phyloP scores from a whole-genome alignment of 2,329 filamentous ascomycete species.

The Phaeosphaeriaceae sp. region DNA sequence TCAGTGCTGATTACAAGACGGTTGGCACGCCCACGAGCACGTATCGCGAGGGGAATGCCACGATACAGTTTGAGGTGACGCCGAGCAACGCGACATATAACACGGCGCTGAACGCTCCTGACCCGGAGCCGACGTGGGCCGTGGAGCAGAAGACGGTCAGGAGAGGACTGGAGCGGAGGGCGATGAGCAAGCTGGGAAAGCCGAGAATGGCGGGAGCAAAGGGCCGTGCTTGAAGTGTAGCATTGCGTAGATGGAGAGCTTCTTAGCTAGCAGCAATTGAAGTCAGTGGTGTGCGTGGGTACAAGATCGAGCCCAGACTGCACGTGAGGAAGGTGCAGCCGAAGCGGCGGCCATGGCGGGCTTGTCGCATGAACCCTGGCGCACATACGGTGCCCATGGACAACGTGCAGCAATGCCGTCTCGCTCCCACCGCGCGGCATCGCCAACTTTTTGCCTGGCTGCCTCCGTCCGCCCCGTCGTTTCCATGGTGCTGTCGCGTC shows the following conservation, averaged over 20 bases:
- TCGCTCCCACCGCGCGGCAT: constrained; percentile 1
- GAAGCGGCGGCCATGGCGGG: neutral
- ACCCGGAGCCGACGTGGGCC: constrained; percentile 43
- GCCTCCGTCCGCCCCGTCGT: constrained; percentile 6
- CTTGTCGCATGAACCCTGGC: constrained; percentile 3
- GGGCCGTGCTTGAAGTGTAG: constrained; percentile 3
- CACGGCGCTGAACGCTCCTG: constrained; percentile 51
- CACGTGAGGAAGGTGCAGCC: constrained; percentile 7
- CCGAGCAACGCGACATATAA: constrained; percentile 58
- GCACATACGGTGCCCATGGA: no score
- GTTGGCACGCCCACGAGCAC: constrained; percentile 45
- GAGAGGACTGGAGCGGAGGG: constrained; percentile 24
- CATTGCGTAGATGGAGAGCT: no score
- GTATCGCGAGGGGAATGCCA: constrained; percentile 54
- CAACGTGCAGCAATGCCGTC: no score
- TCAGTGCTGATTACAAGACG: constrained; percentile 38
- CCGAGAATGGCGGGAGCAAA: constrained; percentile 22
- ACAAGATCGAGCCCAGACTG: no score
- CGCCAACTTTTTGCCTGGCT: constrained; percentile 12
- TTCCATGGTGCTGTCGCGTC: constrained; percentile 34
- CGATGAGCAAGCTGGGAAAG: constrained; percentile 20
- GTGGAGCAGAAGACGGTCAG: constrained; percentile 15
- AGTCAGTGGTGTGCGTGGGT: no score
- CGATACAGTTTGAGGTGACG: constrained; percentile 55
- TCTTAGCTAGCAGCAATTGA: no score